Percentiles rank a stretch among this genome's conserved stretches.
Conservation (phyloP, 2,329 filamentous ascomycete species). For the Penicillium sp. region DNA sequence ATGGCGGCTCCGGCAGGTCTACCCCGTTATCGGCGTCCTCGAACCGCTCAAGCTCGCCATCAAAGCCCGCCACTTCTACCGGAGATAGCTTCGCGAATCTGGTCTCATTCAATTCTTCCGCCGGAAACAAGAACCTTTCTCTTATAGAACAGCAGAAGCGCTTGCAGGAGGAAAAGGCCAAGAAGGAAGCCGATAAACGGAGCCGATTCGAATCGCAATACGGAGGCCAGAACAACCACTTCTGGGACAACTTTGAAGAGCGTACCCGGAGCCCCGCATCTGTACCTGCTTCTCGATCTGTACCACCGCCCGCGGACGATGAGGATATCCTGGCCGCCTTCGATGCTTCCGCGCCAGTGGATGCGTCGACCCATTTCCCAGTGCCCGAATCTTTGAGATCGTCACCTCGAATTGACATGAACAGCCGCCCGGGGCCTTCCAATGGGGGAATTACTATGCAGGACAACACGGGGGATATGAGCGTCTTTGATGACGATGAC, state of each 20-base stretch:
- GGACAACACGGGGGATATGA: slow-evolving; percentile 22
- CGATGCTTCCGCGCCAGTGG: slow-evolving; percentile 57
- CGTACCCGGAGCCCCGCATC: slow-evolving; percentile 47
- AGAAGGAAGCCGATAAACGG: slow-evolving; percentile 71
- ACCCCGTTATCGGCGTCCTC: slow-evolving; percentile 41
- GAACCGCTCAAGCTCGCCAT: slow-evolving; percentile 35
- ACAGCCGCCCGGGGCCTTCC: slow-evolving; percentile 8
- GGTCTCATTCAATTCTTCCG: slow-evolving; percentile 56
- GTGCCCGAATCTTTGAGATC: slow-evolving; percentile 37
- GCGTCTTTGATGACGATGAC: slow-evolving; percentile 68
- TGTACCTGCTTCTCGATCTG: slow-evolving; percentile 49
- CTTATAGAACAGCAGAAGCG: slow-evolving; percentile 64
- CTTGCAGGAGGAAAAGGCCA: slow-evolving; percentile 71
- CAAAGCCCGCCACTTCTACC: slow-evolving; percentile 42
- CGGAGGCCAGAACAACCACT: slow-evolving; percentile 63
- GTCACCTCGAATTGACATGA: slow-evolving; percentile 27
- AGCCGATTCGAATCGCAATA: slow-evolving; percentile 74
- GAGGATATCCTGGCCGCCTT: slow-evolving; percentile 63
- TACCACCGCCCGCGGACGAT: slow-evolving; percentile 50
- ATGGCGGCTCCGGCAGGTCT: slow-evolving; percentile 43
- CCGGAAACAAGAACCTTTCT: slow-evolving; percentile 64
- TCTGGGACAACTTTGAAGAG: slow-evolving; percentile 70
- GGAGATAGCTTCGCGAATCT: slow-evolving; percentile 61
- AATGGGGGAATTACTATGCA: slow-evolving; percentile 18
- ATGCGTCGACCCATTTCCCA: slow-evolving; percentile 59